Base-by-base conservation (phyloP, 2,329 filamentous ascomycete genomes). In the Simplicillium sp. region DNA sequence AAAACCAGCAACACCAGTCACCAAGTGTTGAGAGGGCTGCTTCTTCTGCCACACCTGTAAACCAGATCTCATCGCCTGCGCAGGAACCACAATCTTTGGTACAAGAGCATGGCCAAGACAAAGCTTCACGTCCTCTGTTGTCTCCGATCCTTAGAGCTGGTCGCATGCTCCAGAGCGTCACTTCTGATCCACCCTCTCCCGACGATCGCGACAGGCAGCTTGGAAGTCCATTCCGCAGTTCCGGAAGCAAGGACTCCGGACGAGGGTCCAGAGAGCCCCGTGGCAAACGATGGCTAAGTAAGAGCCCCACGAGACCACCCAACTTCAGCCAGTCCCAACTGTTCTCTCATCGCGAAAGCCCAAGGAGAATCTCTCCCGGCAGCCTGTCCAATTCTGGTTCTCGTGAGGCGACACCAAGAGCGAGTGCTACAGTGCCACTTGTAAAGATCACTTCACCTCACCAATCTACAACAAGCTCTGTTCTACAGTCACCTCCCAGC, bases 101-200 rank as follows among this genome's bases (percentile, higher is more conserved):
- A 14, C 54, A 54, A 5, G 60, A 64, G 35, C 36, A 44, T 4
- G 36, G 46, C 15, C 45, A 48, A 6, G 56, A 60, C 11, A 56
- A 55, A 32, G 56, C 53, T 2, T 44, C 49, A 12, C 66, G 71
- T 8, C 68, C 70, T 18, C 62, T 60, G 6, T 58, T 80, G 1
- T 77, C 74, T 5, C 73, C 75, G 2, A 77, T 77, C 29, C 69
- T 79, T n/a, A 65, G 74, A 36, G 75, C 67, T 18, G 75, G 74
- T 3, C 64, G 71, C 37, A 73, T 68, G 25, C 56, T 80, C 12
- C 75, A 78, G 50, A 74, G 66, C 43, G 70, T 79, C 31, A 74
- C 75, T 11, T 77, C 74, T 0, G 75, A 78, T 46, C 71, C 72
- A 7, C 72, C 74, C 1, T 77, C 75, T 0, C 75, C 75, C 2